Conservation (phyloP, 2,329 filamentous ascomycete genomes). For the Chalaropsis thielavioides region DNA sequence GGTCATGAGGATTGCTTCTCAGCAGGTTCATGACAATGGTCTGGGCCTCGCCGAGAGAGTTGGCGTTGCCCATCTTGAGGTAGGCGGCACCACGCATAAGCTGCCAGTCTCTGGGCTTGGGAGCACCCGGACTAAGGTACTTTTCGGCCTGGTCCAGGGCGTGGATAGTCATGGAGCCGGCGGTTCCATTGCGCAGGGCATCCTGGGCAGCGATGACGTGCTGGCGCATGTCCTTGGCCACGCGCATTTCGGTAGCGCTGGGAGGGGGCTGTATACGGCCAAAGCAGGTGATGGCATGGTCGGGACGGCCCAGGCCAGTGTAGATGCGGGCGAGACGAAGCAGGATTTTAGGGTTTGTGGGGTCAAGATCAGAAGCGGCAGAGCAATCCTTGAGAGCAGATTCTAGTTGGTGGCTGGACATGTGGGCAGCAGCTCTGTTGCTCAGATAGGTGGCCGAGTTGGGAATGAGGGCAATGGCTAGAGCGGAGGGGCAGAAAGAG, state of each 20-base stretch:
- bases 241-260: slow-evolving; percentile 69
- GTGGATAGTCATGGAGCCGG: slow-evolving; percentile 82
- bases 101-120: slow-evolving; percentile 82
- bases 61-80: slow-evolving; percentile 79
- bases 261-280: slow-evolving; percentile 64
- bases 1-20: slow-evolving; percentile 75
- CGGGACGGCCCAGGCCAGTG: slow-evolving; percentile 69
- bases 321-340: slow-evolving; percentile 81
- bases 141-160: slow-evolving; percentile 83
- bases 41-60: slow-evolving; percentile 80
- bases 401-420: slow-evolving; percentile 67
- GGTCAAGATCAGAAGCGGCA: slow-evolving; percentile 67
- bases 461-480: slow-evolving; percentile 79
- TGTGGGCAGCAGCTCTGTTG: slow-evolving; percentile 89
- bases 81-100: slow-evolving; percentile 85
- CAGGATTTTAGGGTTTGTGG: slow-evolving; percentile 74
- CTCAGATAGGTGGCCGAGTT: slow-evolving; percentile 79
- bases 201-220: slow-evolving; percentile 70
- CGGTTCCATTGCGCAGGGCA: slow-evolving; percentile 56
- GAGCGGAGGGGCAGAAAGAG: neutral
- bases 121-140: slow-evolving; percentile 57
- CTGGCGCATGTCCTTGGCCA: slow-evolving; percentile 71
- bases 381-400: slow-evolving; percentile 78
- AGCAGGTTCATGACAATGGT: slow-evolving; percentile 82
- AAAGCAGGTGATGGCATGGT: slow-evolving; percentile 75